Conservation (phyloP, 2,329 filamentous ascomycete species). For the Boeremia lycopersici region DNA sequence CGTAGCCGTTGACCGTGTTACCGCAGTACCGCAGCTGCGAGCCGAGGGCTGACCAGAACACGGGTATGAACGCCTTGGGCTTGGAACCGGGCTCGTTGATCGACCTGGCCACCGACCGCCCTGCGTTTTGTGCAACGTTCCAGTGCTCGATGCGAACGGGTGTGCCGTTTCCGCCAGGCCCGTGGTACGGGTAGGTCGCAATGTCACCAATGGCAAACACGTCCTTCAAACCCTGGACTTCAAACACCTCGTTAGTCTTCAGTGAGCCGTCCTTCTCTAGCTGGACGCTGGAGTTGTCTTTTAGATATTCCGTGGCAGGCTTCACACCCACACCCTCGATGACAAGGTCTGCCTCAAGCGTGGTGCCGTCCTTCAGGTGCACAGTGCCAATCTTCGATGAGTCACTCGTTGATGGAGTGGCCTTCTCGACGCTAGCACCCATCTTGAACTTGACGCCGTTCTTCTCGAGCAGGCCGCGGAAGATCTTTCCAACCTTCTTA, state of each 20-base stretch:
- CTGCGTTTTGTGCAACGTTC: slow-evolving; percentile 96
- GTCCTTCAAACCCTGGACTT: slow-evolving; percentile 75
- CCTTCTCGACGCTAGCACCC: slow-evolving; percentile 80
- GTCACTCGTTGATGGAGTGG: slow-evolving; percentile 71
- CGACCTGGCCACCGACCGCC: slow-evolving; percentile 76
- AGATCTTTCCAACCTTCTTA: slow-evolving; percentile 76
- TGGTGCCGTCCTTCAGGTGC: slow-evolving; percentile 82
- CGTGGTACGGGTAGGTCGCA: slow-evolving; percentile 90
- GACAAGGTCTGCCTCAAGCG: slow-evolving; percentile 84
- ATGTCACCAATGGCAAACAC: slow-evolving; percentile 97
- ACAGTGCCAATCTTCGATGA: slow-evolving; percentile 78
- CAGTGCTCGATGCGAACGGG: slow-evolving; percentile 92
- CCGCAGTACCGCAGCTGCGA: slow-evolving; percentile 92
- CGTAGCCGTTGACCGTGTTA: slow-evolving; percentile 80
- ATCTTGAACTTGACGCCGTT: slow-evolving; percentile 90
- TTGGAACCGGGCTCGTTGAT: slow-evolving; percentile 70
- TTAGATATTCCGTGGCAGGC: slow-evolving; percentile 83
- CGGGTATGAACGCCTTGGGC: slow-evolving; percentile 79
- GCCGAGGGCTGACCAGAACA: slow-evolving; percentile 96
- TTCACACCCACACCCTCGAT: slow-evolving; percentile 89
- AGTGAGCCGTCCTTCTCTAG: slow-evolving; percentile 88
- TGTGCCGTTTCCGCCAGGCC: slow-evolving; percentile 78
- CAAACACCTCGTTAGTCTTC: slow-evolving; percentile 78
- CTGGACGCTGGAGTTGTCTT: slow-evolving; percentile 69
- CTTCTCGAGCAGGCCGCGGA: slow-evolving; percentile 79